These are phyloP conservation scores for Verticillium albo-atrum DNA, from an alignment of 2,329 filamentous ascomycete species.

Conservation along the genomic window DNA sequence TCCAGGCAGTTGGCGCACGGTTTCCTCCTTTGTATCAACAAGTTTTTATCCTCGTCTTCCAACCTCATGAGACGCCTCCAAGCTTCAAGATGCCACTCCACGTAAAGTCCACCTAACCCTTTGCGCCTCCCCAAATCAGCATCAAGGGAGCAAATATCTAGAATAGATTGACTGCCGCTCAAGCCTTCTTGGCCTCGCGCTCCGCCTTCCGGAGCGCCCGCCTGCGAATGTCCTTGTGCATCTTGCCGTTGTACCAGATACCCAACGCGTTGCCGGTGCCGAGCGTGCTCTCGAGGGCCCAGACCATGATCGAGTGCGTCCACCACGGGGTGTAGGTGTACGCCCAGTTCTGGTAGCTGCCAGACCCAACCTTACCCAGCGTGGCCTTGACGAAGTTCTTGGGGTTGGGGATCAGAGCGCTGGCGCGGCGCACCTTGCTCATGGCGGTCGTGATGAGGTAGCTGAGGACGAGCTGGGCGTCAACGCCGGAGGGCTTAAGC, in stretches of 20 bases:
- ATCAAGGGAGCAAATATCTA: too few relatives aligned
- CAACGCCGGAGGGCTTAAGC: constrained; percentile 73
- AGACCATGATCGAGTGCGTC: constrained; percentile 86
- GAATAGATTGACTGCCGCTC: too few relatives aligned
- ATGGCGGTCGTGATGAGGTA: constrained; percentile 95
- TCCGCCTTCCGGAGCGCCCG: constrained; percentile 81
- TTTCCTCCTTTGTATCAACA: too few relatives aligned
- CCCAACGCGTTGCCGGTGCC: constrained; percentile 43
- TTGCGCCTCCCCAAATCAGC: too few relatives aligned
- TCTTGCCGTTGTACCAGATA: constrained; percentile 51
- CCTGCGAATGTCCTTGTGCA: constrained; percentile 80
- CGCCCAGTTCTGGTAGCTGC: constrained; percentile 72
- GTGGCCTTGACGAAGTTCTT: constrained; percentile 76
- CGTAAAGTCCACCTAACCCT: too few relatives aligned
- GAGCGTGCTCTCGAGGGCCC: constrained; percentile 62
- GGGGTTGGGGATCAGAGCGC: constrained; percentile 73
- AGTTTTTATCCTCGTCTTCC: too few relatives aligned
- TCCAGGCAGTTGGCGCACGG: background rate
- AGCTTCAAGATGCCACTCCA: too few relatives aligned
- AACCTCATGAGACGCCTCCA: too few relatives aligned
- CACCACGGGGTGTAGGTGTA: constrained; percentile 91
- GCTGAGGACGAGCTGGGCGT: constrained; percentile 86
- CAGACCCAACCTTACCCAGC: constrained; percentile 76
- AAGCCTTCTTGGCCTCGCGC: constrained; percentile 68
- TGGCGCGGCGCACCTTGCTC: constrained; percentile 87